Base-by-base conservation (phyloP, 2,329 filamentous ascomycete species). In the Byssoonygena ceratinophila region DNA sequence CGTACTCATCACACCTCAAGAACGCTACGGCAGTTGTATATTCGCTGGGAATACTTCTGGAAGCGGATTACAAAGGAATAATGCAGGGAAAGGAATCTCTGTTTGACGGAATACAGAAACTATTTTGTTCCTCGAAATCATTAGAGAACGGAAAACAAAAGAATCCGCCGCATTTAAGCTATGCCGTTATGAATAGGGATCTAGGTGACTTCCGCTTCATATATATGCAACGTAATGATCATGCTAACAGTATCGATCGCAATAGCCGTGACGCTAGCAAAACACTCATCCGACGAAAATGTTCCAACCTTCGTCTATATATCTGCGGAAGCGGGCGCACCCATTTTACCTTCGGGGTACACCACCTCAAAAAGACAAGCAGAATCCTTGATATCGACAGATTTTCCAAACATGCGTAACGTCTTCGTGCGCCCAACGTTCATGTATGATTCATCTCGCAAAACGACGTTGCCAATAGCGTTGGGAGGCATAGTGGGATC, bases 171-270 rank as follows among this genome's bases (percentile, higher is more conserved):
- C 85, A 92, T 70, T 76, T 95, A 62, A 96, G 91, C 16, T 98
- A 98, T 73, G 92, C 97, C 73, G 77, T 89, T 55, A 96, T 98
- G 88, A 98, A 98, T 72, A 80, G 92, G 53, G 91, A 97, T 71
- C 78, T 78, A 40, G 76, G 76, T 78, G 63, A 29, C 65, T 63
- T 32, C n/a, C 23, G n/a, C 27, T 32, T 45, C 40, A 11, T 46
- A 32, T 16, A 25, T 7, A 18, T 32, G 3, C 25, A 32, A 16
- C 27, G 12, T 37, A 32, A 48, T 36, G 27, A 4, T n/a, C 18
- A 45, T 53, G 37, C 51, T 57, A 53, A 55, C 27, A 25, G 45
- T 48, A 51, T 20, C 16, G 45, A n/a, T 18, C 41, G 9, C 55
- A 54, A 81, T 75, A 72, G 91, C 91, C 45, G 81, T 97, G 56